phyloP scores from a whole-genome alignment of 441 rosid species.

The Adansonia rubrostipa region DNA sequence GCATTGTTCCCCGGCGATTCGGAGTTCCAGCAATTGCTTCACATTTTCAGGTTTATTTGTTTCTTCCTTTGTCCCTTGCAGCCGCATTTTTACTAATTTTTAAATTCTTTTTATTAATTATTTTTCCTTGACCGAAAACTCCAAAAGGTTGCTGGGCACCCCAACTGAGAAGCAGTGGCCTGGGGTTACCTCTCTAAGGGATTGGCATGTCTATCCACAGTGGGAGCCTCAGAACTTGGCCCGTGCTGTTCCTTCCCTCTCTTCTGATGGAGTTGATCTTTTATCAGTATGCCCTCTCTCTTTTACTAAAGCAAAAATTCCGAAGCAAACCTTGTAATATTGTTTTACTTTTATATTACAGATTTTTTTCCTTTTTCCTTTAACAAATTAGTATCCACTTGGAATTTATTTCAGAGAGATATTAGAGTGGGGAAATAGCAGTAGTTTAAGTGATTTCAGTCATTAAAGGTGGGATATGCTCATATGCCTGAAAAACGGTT shows the following conservation, averaged over 20 bases:
- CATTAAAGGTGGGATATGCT: background rate
- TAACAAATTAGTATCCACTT: background rate
- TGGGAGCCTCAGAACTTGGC: constrained; percentile 86
- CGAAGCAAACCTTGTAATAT: background rate
- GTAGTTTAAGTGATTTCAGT: constrained; percentile 4
- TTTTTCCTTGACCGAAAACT: background rate
- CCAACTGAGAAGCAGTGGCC: constrained; percentile 90
- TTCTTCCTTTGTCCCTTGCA: background rate
- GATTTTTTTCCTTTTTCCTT: background rate
- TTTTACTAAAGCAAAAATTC: background rate
- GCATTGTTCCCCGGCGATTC: constrained; percentile 95
- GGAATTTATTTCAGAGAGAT: background rate
- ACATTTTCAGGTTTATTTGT: constrained; percentile 72
- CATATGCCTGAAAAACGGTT: background rate
- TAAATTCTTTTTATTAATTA: background rate
- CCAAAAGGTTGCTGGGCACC: constrained; percentile 73
- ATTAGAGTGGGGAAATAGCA: background rate
- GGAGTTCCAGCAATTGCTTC: constrained; percentile 90
- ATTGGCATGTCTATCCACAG: constrained; percentile 91
- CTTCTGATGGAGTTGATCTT: constrained; percentile 87
- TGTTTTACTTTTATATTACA: background rate
- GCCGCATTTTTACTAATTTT: background rate
- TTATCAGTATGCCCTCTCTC: constrained; percentile 51
- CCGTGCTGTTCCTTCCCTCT: constrained; percentile 72
- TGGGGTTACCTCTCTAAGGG: constrained; percentile 75